Evolutionary conservation across 768 basidiomycete species (phyloP).

Genomic region (Calocybe gangraenosa): DNA sequence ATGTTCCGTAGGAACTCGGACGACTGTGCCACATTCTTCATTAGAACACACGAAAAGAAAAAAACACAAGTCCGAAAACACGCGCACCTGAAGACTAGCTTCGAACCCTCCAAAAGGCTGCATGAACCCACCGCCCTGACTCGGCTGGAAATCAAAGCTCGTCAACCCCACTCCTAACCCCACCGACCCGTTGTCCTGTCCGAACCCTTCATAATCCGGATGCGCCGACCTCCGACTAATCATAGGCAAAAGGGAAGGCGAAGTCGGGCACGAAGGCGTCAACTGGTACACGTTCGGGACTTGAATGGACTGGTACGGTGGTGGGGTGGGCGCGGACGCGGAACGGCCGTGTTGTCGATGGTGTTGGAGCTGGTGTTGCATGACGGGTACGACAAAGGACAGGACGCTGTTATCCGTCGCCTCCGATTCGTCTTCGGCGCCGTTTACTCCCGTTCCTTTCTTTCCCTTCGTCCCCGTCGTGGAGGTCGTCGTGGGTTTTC

Average conservation of each 20-base stretch:
- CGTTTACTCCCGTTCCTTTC: too few relatives aligned
- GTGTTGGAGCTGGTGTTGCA: constrained; percentile 15
- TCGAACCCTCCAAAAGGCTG: constrained; percentile 38
- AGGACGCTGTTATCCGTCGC: constrained; percentile 38
- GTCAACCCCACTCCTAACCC: constrained; percentile 33
- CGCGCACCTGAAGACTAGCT: constrained; percentile 40
- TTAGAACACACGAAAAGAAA: too few relatives aligned
- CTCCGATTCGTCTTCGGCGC: constrained; percentile 8
- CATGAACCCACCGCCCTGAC: constrained; percentile 16
- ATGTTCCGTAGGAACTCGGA: constrained; percentile 48
- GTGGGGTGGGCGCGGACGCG: constrained; percentile 62
- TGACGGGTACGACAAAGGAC: constrained; percentile 35
- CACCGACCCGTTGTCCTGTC: too few relatives aligned
- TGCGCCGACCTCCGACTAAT: constrained; percentile 58
- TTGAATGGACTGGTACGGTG: constrained; percentile 63
- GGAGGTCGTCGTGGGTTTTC: too few relatives aligned
- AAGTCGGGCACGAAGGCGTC: constrained; percentile 58
- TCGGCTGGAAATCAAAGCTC: constrained; percentile 54
- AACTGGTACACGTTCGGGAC: constrained; percentile 57
- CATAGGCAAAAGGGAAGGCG: constrained; percentile 54
- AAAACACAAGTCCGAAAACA: constrained; percentile 8
- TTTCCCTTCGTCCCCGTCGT: too few relatives aligned
- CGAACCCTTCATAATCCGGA: constrained; percentile 30
- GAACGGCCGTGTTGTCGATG: constrained; percentile 31
- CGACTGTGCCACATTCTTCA: constrained; percentile 29